Conservation (phyloP, 108 stramenopile species). For the Fragilariopsis cylindrus region DNA sequence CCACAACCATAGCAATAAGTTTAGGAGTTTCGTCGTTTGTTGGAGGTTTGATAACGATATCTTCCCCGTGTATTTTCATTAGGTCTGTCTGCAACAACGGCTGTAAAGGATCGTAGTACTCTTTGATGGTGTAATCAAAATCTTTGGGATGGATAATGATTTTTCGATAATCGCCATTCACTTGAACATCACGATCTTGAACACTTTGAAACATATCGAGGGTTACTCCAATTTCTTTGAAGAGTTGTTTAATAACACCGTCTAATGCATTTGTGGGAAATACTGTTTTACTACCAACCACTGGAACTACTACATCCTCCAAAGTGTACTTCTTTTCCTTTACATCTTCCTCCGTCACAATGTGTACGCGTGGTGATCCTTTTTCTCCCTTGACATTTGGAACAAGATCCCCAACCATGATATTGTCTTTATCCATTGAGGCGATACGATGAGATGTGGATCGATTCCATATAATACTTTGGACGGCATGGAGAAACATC, state of each 20-base stretch:
- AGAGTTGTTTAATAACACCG: slow-evolving; percentile 48
- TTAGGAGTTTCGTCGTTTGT: slow-evolving; percentile 17
- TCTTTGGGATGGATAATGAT: slow-evolving; percentile 71
- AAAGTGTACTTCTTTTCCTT: slow-evolving; percentile 51
- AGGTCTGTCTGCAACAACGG: slow-evolving; percentile 83
- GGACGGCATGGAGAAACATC: slow-evolving; percentile 88
- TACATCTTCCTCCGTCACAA: slow-evolving; percentile 68
- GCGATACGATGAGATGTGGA: slow-evolving; percentile 56
- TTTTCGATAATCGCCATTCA: slow-evolving; percentile 81
- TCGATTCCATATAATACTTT: slow-evolving; percentile 68
- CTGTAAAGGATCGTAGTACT: slow-evolving; percentile 76
- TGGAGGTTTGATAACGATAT: slow-evolving; percentile 15
- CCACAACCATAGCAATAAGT: slow-evolving; percentile 75
- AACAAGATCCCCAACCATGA: slow-evolving; percentile 72
- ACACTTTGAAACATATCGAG: slow-evolving; percentile 48
- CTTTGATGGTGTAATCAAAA: slow-evolving; percentile 58
- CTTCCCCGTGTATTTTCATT: slow-evolving; percentile 63
- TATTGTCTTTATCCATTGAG: slow-evolving; percentile 40
- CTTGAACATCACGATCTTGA: slow-evolving; percentile 50
- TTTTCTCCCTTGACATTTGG: slow-evolving; percentile 53
- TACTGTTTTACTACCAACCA: slow-evolving; percentile 70
- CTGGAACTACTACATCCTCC: slow-evolving; percentile 83
- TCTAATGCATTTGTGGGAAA: slow-evolving; percentile 62
- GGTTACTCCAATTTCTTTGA: slow-evolving; percentile 49
- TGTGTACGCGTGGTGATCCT: slow-evolving; percentile 23